Evolutionary conservation across 257 asterid genomes (phyloP).

Genomic region (Avicennia marina): DNA sequence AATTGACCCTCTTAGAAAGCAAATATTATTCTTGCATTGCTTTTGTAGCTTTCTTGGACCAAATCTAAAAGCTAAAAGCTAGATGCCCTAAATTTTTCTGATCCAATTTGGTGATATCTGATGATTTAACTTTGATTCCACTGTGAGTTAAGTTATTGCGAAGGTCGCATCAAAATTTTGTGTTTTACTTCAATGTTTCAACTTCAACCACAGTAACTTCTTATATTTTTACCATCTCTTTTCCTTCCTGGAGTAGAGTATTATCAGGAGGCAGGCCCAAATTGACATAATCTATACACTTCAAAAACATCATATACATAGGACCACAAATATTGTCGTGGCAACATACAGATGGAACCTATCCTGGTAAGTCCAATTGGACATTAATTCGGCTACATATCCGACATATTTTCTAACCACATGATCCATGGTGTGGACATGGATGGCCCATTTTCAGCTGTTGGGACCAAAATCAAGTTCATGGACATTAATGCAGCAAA

Average conservation of each 20-base stretch:
- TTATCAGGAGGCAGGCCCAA: too few species aligned
- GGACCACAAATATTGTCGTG: constrained; percentile 19
- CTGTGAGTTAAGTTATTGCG: too few species aligned
- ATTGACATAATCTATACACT: constrained; percentile 2
- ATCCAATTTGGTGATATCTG: too few species aligned
- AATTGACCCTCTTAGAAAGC: not conserved
- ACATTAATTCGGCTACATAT: not conserved
- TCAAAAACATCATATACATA: not conserved
- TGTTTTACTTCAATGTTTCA: too few species aligned
- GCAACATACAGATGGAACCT: constrained; percentile 7
- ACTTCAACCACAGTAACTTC: too few species aligned
- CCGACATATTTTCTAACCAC: constrained; percentile 11
- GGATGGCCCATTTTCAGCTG: constrained; percentile 9
- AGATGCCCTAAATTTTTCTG: not conserved
- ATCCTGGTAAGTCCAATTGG: not conserved
- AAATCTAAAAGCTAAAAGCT: not conserved
- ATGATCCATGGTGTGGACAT: constrained; percentile 16
- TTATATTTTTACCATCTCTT: too few species aligned
- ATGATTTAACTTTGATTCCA: too few species aligned
- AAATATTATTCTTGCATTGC: not conserved
- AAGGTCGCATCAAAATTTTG: too few species aligned
- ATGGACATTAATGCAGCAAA: constrained; percentile 3
- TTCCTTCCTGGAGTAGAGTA: too few species aligned
- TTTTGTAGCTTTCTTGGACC: constrained; percentile 2
- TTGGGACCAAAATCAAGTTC: constrained; percentile 22